Evolutionary conservation across 352 stramenopile genomes (phyloP).

Genomic region (Phytophthora kernoviae): DNA sequence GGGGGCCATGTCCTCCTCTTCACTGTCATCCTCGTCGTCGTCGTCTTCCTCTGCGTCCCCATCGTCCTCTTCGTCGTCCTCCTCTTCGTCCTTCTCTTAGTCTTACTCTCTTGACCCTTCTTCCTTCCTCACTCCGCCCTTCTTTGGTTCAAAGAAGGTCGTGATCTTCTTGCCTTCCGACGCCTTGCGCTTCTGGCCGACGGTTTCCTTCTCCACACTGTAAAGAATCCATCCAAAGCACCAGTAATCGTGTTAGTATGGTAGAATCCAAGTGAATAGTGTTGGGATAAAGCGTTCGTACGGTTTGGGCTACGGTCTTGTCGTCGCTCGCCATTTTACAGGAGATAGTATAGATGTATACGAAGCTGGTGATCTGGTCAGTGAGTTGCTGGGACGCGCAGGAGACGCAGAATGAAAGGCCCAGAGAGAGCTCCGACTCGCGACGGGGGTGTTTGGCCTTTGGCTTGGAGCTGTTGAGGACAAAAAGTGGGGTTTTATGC

Average conservation of each 20-base stretch:
- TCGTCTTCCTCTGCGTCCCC: constrained; percentile 56
- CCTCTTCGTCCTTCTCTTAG: constrained; percentile 39
- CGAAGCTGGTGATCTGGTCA: constrained; percentile 1
- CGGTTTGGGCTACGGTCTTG: constrained; percentile 44
- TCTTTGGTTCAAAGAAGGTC: constrained; percentile 28
- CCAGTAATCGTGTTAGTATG: not conserved
- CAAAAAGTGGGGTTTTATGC: constrained; percentile 16
- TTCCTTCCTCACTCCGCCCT: constrained; percentile 23
- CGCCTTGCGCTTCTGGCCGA: constrained; percentile 52
- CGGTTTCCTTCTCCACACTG: constrained; percentile 43
- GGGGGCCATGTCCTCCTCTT: constrained; percentile 56
- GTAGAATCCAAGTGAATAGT: not conserved
- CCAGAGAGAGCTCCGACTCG: constrained; percentile 2
- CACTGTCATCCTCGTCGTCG: constrained; percentile 43
- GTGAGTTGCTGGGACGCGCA: constrained; percentile 15
- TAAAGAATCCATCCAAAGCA: constrained; percentile 8
- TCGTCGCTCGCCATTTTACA: constrained; percentile 42
- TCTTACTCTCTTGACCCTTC: constrained; percentile 45
- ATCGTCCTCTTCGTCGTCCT: constrained; percentile 51
- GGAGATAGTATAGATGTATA: constrained; percentile 4
- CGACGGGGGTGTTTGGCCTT: constrained; percentile 5
- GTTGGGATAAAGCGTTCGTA: constrained; percentile 19
- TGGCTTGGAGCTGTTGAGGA: constrained; percentile 15
- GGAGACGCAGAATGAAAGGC: constrained; percentile 17
- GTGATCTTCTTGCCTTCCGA: constrained; percentile 37